Base-by-base conservation (phyloP, 2,329 filamentous ascomycete genomes). In the Nemania sp. region DNA sequence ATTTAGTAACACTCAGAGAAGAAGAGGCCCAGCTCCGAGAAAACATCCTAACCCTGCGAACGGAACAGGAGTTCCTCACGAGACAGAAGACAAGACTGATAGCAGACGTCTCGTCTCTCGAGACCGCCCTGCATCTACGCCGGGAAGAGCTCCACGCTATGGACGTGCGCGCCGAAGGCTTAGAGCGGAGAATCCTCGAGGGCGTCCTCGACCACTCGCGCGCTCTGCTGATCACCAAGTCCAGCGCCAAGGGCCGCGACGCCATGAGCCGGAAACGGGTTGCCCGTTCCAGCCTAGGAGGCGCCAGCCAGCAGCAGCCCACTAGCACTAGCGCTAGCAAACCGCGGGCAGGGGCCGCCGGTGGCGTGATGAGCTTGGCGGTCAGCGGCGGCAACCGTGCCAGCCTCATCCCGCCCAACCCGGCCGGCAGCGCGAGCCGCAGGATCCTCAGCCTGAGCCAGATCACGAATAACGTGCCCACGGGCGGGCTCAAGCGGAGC, bases 171-270 rank as follows among this genome's bases (percentile, higher is more conserved):
- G 96, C 95, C 2, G 94, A 98, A 78, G 88, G 89, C 3, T 85
- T 99, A 26, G 96, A 99, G 82, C 92, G 94, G 60, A 90, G 96
- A 27, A 97, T 99, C 73, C 83, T 99, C 35, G 95, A 98, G 72
- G 94, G 95, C 27, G 93, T 98, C 70, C 97, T 99, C 82, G 94
- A 98, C 74, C 95, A 98, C 78, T 98, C 95, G 22, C 92, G 95
- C 6, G 90, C 95, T 27, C 86, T 98, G n/a, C 87, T 98, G 66
- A 92, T 96, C 83, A 85, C 89, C 72, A 91, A 93, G 82, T 82
- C 87, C 3, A 68, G 68, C 24, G 82, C 79, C 72, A 84, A 83
- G 73, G 80, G 83, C 11, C 80, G 80, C 5, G 87, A 89, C 61
- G 81, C 83, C 68, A 89, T 89, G 87, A 88, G 81, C 77, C 85